phyloP scores from a whole-genome alignment of 2,329 filamentous ascomycete species.

The Diatrype stigma region DNA sequence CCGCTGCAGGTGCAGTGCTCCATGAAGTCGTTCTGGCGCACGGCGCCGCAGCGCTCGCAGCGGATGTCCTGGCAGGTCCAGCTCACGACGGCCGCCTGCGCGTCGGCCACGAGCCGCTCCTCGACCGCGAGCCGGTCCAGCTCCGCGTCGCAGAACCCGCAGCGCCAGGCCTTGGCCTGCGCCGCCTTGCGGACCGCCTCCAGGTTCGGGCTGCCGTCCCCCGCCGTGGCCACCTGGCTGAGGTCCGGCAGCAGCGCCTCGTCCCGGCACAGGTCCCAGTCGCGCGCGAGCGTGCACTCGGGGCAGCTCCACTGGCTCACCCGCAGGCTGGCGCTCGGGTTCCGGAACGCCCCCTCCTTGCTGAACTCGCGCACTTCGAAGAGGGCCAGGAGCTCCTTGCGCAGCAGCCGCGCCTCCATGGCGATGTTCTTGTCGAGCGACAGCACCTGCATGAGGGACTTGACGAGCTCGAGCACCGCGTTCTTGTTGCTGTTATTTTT shows the following conservation, averaged over 20 bases:
- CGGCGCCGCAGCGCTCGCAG: constrained; percentile 65
- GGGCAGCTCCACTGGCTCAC: constrained; percentile 78
- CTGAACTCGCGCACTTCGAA: constrained; percentile 96
- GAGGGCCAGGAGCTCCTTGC: constrained; percentile 82
- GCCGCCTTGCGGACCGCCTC: constrained; percentile 19
- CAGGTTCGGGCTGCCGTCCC: not conserved
- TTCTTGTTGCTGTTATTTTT: constrained; percentile 58
- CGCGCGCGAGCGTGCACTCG: constrained; percentile 82
- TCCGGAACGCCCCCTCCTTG: constrained; percentile 79
- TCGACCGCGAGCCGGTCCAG: constrained; percentile 80
- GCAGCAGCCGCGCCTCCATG: constrained; percentile 79
- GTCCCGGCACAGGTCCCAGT: constrained; percentile 90
- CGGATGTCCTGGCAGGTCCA: constrained; percentile 91
- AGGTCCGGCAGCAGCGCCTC: constrained; percentile 66
- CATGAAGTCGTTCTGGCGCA: constrained; percentile 89
- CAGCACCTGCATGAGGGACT: constrained; percentile 87
- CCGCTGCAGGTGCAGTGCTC: constrained; percentile 95
- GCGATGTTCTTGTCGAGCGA: constrained; percentile 86
- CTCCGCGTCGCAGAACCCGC: constrained; percentile 68
- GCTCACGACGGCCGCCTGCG: constrained; percentile 69
- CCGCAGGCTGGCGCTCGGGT: constrained; percentile 72
- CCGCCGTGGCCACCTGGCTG: constrained; percentile 11
- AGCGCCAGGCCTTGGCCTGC: constrained; percentile 61
- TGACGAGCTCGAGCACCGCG: constrained; percentile 85
- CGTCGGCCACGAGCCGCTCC: constrained; percentile 71